Evolutionary conservation across 2,329 filamentous ascomycete species (phyloP).

Genomic region (Trichoderma sp.): DNA sequence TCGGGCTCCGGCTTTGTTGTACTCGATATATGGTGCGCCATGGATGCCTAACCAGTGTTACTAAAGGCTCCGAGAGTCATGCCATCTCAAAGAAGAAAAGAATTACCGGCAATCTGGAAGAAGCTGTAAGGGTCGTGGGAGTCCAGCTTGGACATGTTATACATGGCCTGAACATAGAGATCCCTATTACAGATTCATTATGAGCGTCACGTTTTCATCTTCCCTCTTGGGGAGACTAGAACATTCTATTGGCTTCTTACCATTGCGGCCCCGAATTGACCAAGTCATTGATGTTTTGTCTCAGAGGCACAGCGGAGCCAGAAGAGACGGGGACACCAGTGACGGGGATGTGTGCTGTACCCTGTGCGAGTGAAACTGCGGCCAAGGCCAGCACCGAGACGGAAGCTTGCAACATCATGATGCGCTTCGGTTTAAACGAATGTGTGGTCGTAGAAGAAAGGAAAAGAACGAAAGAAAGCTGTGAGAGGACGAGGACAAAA

Average conservation of each 20-base stretch:
- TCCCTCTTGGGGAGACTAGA: neutral
- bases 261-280: conserved; percentile 48
- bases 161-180: conserved; percentile 53
- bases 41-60: conserved; percentile 43
- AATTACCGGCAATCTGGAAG: conserved; percentile 54
- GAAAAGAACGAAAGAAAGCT: neutral
- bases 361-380: conserved; percentile 35
- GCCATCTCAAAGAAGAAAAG: neutral
- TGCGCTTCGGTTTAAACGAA: conserved; percentile 24
- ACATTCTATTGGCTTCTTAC: conserved; percentile 37
- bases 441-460: conserved; percentile 10
- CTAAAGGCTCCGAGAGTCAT: conserved; percentile 25
- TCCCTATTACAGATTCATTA: conserved; percentile 44
- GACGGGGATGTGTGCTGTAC: conserved; percentile 39
- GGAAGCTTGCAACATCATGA: conserved; percentile 33
- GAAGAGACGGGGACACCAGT: conserved; percentile 46
- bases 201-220: neutral
- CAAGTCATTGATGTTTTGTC: conserved; percentile 54
- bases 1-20: conserved; percentile 46
- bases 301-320: conserved; percentile 49
- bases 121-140: conserved; percentile 52
- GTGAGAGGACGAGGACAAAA: neutral
- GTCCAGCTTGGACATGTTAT: conserved; percentile 47
- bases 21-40: conserved; percentile 49
- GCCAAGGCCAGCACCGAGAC: conserved; percentile 37